Evolutionary conservation across 257 asterid species (phyloP).

Genomic region (Jacaranda copaia): DNA sequence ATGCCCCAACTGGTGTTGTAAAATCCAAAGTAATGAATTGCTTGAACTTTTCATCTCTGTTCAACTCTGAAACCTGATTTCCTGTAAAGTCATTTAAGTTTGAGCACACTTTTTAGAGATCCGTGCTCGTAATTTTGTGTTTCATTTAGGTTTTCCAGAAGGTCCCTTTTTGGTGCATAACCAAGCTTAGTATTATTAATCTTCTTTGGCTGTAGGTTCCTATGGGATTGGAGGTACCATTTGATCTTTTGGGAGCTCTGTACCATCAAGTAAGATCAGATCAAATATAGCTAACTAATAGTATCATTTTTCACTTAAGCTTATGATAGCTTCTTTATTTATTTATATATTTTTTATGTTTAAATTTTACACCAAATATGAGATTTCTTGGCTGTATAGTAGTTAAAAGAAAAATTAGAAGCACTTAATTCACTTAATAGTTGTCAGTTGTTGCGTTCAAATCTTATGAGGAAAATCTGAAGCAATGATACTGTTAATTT

Average conservation of each 20-base stretch:
- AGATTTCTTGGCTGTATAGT: slow-evolving; percentile 10
- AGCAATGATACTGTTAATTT: neutral
- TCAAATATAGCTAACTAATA: neutral
- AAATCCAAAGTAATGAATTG: slow-evolving; percentile 73
- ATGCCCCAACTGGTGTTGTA: slow-evolving; percentile 75
- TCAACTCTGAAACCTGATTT: neutral
- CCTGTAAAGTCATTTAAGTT: neutral
- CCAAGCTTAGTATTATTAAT: neutral
- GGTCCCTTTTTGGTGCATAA: slow-evolving; percentile 21
- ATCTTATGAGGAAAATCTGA: neutral
- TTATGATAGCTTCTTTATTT: neutral
- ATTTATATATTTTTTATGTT: neutral
- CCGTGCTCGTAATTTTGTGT: neutral
- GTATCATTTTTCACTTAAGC: neutral
- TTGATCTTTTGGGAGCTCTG: slow-evolving; percentile 78
- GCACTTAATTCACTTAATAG: neutral
- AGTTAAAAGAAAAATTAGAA: slow-evolving; percentile 18
- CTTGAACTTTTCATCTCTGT: slow-evolving; percentile 3
- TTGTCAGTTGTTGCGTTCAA: neutral
- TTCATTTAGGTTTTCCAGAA: neutral
- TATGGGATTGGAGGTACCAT: slow-evolving; percentile 87
- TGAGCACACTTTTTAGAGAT: slow-evolving; percentile 1
- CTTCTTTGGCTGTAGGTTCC: slow-evolving; percentile 60
- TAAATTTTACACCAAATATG: neutral
- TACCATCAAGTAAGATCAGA: slow-evolving; percentile 80